phyloP scores from a whole-genome alignment of 441 rosid genomes.

The Theobroma grandiflorum region DNA sequence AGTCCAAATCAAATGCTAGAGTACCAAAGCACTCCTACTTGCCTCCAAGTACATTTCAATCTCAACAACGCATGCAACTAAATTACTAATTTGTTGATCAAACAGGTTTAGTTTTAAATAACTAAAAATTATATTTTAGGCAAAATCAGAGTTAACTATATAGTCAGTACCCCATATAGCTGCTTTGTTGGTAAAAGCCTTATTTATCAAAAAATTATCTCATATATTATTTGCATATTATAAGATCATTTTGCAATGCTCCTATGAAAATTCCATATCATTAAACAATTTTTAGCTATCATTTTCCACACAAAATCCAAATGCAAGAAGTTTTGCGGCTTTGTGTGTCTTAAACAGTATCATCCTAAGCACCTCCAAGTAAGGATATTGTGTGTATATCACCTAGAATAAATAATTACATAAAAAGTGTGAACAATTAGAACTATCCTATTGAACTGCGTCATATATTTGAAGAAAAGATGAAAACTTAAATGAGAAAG shows the following conservation, averaged over 20 bases:
- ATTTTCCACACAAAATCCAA: constrained; percentile 4
- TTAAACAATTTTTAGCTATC: background rate
- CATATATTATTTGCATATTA: background rate
- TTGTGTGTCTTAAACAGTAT: background rate
- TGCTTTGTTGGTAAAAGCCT: background rate
- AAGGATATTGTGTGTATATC: background rate
- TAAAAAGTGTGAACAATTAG: background rate
- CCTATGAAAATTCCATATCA: background rate
- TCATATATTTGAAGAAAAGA: background rate
- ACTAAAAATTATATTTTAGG: background rate
- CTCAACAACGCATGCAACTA: background rate
- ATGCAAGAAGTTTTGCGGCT: background rate
- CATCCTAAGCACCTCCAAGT: background rate
- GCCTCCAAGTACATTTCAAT: background rate
- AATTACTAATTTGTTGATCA: background rate
- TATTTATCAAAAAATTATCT: background rate
- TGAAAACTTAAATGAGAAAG: background rate
- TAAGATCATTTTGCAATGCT: constrained; percentile 5
- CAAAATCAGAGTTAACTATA: background rate
- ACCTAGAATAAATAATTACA: background rate
- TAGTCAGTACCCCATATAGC: background rate
- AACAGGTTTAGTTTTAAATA: constrained; percentile 3
- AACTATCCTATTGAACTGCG: background rate
- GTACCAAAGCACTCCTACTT: background rate
- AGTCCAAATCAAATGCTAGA: background rate